phyloP scores from a whole-genome alignment of 1,284 basidiomycete species.

The Rhizoctonia solani region DNA sequence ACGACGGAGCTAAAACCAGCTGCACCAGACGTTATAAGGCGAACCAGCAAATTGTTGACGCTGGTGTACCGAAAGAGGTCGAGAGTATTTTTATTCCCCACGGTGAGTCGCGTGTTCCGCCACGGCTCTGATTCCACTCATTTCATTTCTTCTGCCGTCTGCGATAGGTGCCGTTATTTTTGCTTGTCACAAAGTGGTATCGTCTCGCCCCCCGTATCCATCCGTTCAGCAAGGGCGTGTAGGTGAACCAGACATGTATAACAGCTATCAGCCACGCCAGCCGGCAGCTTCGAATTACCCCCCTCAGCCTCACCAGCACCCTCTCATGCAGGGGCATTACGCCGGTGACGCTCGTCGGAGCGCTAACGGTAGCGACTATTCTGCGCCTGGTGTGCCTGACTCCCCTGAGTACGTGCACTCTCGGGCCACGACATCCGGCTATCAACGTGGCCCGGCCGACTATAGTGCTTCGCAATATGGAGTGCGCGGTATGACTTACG shows the following conservation, averaged over 20 bases:
- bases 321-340: constrained; percentile 11
- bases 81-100: constrained; percentile 94
- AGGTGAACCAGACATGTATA: constrained; percentile 34
- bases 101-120: constrained; percentile 57
- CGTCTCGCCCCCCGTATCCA: constrained; percentile 5
- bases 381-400: constrained; percentile 16
- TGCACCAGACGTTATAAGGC: constrained; percentile 92
- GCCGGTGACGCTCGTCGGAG: constrained; percentile 6
- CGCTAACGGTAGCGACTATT: constrained; percentile 7
- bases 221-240: constrained; percentile 2
- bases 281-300: constrained; percentile 23
- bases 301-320: constrained; percentile 5
- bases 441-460: constrained; percentile 16
- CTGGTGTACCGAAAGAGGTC: constrained; percentile 63
- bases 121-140: constrained; percentile 38
- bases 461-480: constrained; percentile 5
- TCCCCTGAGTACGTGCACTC: constrained; percentile 15
- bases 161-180: constrained; percentile 75
- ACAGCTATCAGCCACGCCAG: constrained; percentile 34
- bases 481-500: constrained; percentile 13
- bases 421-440: constrained; percentile 1
- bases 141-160: constrained; percentile 50
- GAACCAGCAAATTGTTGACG: constrained; percentile 68
- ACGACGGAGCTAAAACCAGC: constrained; percentile 79
- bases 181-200: constrained; percentile 74